A percentile compares a stretch with the other conserved stretches of the same genome.
Conservation (phyloP, 331 rosid genomes). For the Rosa hybrid region DNA sequence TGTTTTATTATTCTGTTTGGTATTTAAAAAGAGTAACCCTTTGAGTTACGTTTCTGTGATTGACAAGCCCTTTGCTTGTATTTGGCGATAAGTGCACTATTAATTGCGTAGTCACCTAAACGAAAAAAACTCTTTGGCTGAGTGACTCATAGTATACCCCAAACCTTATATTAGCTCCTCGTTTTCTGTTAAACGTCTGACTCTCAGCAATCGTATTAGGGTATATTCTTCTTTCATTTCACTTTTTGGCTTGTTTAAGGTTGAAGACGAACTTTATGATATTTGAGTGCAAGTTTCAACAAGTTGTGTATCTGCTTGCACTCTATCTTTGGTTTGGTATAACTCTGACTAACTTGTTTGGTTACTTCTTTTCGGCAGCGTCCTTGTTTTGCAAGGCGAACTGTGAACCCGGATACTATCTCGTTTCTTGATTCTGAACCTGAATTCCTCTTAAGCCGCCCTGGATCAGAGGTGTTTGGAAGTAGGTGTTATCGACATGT, state of each 20-base stretch:
- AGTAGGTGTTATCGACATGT: constrained; percentile 56
- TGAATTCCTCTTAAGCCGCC: constrained; percentile 45
- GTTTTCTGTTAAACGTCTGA: neutral
- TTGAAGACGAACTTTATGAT: neutral
- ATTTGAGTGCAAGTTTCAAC: neutral
- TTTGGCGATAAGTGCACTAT: constrained; percentile 11
- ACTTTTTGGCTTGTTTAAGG: neutral
- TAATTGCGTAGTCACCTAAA: neutral
- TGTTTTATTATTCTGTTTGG: neutral
- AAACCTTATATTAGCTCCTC: neutral
- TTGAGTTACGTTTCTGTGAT: neutral
- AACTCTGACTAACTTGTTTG: constrained; percentile 22
- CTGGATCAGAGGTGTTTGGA: constrained; percentile 51
- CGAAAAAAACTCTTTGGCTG: neutral
- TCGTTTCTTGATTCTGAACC: constrained; percentile 63
- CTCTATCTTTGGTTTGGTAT: neutral
- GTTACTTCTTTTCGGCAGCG: constrained; percentile 53
- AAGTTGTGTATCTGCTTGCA: neutral
- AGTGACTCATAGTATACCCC: neutral
- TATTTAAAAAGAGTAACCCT: neutral
- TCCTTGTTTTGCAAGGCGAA: constrained; percentile 57
- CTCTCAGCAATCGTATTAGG: neutral
- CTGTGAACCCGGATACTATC: constrained; percentile 52
- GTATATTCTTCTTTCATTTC: neutral
- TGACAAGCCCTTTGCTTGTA: neutral